Evolutionary conservation across 352 stramenopile species (phyloP).

Genomic region (Phytopythium kandeliae): DNA sequence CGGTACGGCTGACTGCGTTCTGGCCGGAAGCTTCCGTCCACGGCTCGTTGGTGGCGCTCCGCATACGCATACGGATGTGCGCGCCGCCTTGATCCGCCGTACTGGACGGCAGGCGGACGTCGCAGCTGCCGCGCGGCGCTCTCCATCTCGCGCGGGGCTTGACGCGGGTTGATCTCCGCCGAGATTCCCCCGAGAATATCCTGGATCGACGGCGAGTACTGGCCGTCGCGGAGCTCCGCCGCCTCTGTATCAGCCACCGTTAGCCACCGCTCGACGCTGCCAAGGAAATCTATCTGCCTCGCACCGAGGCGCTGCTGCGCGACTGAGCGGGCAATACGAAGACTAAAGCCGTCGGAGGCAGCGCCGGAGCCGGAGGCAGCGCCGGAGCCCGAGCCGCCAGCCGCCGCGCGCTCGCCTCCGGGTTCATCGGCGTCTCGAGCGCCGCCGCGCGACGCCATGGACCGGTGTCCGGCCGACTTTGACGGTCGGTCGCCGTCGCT

Average conservation of each 20-base stretch:
- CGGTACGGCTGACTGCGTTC: neutral
- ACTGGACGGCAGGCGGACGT: neutral
- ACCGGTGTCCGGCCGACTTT: too few species aligned
- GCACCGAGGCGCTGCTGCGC: too few species aligned
- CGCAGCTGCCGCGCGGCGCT: neutral
- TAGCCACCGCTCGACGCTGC: too few species aligned
- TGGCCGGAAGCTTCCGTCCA: neutral
- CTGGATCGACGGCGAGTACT: conserved; percentile 8
- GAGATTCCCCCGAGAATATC: conserved; percentile 10
- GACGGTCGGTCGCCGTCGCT: too few species aligned
- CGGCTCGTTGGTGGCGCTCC: neutral
- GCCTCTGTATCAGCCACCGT: neutral
- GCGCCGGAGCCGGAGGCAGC: too few species aligned
- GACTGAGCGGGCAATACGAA: neutral
- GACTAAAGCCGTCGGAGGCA: too few species aligned
- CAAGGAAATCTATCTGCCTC: too few species aligned
- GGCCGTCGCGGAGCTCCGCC: neutral
- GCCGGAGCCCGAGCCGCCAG: too few species aligned
- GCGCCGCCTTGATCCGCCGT: neutral
- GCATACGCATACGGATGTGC: neutral
- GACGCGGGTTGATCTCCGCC: neutral
- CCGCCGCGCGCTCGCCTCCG: too few species aligned
- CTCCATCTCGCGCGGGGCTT: neutral
- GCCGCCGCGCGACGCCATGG: too few species aligned
- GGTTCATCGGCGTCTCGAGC: too few species aligned